Conservation (phyloP, 78 protist genomes). For the Protostelium mycophagum region DNA sequence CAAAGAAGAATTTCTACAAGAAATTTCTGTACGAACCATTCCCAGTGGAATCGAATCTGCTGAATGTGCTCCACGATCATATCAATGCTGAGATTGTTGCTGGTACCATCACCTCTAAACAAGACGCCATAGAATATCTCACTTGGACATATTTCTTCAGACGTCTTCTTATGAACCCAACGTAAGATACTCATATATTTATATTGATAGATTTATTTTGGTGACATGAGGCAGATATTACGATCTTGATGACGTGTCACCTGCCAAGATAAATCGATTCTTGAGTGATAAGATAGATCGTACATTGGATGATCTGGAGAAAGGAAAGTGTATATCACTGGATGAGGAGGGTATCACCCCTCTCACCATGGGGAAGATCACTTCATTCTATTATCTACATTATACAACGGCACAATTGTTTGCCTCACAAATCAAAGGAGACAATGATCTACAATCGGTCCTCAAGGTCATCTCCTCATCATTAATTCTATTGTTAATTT, state of each 20-base stretch:
- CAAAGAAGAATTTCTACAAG: slow-evolving; percentile 81
- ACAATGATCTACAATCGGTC: slow-evolving; percentile 72
- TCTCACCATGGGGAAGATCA: slow-evolving; percentile 91
- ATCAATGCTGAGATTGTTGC: slow-evolving; percentile 77
- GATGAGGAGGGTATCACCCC: slow-evolving; percentile 81
- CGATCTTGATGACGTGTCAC: slow-evolving; percentile 62
- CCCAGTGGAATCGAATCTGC: slow-evolving; percentile 94
- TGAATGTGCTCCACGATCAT: slow-evolving; percentile 86
- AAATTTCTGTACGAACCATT: slow-evolving; percentile 93
- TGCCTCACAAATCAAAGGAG: slow-evolving; percentile 50
- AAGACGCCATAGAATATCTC: slow-evolving; percentile 93
- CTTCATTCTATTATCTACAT: slow-evolving; percentile 91
- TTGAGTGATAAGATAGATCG: slow-evolving; percentile 93
- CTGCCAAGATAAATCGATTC: slow-evolving; percentile 22
- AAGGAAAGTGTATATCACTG: slow-evolving; percentile 67
- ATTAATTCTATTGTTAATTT: too few species aligned
- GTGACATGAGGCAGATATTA: slow-evolving; percentile 92
- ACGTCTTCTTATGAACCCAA: slow-evolving; percentile 93
- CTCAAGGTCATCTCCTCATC: slow-evolving; percentile 30
- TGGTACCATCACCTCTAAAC: slow-evolving; percentile 64
- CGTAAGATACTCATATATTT: slow-evolving; percentile 37
- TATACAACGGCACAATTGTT: slow-evolving; percentile 89
- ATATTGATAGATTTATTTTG: slow-evolving; percentile 65
- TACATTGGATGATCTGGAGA: slow-evolving; percentile 79
- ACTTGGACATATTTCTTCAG: slow-evolving; percentile 95